Evolutionary conservation across 2,329 filamentous ascomycete genomes (phyloP).

Genomic region (Plenodomus tracheiphilus): DNA sequence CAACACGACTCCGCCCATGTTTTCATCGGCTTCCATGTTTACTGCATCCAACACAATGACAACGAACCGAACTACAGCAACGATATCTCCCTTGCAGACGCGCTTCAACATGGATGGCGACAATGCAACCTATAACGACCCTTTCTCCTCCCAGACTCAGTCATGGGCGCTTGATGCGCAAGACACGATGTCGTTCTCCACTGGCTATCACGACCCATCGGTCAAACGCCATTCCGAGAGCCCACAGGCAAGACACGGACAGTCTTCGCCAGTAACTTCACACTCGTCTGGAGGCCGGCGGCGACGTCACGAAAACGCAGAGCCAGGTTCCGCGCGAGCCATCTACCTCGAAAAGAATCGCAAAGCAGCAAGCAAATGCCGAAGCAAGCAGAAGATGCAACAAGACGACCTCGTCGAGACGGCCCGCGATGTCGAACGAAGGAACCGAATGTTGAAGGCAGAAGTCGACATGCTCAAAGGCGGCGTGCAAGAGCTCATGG

Average conservation of each 20-base stretch:
- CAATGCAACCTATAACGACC: not conserved
- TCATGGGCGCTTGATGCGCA: not conserved
- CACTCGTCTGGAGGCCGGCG: constrained; percentile 9
- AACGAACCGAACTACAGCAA: constrained; percentile 3
- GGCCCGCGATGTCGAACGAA: constrained; percentile 37
- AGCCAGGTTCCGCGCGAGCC: constrained; percentile 31
- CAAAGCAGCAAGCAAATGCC: constrained; percentile 71
- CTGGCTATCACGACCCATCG: not conserved
- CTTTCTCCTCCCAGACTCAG: not conserved
- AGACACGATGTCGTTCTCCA: not conserved
- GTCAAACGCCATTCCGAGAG: not conserved
- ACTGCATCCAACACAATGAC: not conserved
- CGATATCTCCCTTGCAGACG: not conserved
- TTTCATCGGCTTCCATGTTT: not conserved
- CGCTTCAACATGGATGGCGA: not conserved
- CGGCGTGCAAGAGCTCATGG: constrained; percentile 28
- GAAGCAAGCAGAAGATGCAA: constrained; percentile 65
- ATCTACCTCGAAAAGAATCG: constrained; percentile 67
- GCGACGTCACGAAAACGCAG: constrained; percentile 22
- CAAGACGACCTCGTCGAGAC: constrained; percentile 54
- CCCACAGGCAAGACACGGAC: not conserved
- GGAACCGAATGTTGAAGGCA: constrained; percentile 33
- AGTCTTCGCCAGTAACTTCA: constrained; percentile 1
- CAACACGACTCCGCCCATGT: no score
- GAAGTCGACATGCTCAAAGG: constrained; percentile 30